Conservation (phyloP, 345 rosid species). For the Eucalyptus marginata region DNA sequence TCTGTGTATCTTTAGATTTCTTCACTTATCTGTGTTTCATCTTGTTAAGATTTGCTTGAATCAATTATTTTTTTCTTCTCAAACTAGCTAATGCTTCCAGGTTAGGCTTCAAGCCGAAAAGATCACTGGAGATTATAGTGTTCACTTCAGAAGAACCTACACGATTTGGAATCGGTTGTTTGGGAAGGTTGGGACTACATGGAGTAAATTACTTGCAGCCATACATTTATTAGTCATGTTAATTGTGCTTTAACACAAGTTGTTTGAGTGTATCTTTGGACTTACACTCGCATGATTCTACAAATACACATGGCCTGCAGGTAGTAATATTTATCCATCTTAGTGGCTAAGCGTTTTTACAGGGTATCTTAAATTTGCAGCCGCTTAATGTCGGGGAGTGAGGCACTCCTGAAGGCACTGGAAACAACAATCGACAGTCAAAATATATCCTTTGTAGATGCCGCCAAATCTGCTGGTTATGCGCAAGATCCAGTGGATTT, state of each 20-base stretch:
- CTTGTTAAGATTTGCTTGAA: neutral
- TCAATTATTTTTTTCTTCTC: neutral
- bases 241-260: neutral
- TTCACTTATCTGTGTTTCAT: neutral
- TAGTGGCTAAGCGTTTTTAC: neutral
- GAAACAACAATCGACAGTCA: slow-evolving; percentile 58
- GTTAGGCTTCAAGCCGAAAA: slow-evolving; percentile 77
- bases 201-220: neutral
- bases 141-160: slow-evolving; percentile 98
- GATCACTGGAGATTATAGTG: slow-evolving; percentile 72
- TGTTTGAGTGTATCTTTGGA: neutral
- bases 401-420: slow-evolving; percentile 43
- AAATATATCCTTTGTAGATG: slow-evolving; percentile 65
- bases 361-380: slow-evolving; percentile 21
- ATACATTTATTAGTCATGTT: neutral
- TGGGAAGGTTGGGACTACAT: slow-evolving; percentile 65
- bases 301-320: neutral
- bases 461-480: slow-evolving; percentile 83
- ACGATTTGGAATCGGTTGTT: slow-evolving; percentile 86
- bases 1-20: neutral
- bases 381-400: slow-evolving; percentile 73
- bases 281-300: neutral
- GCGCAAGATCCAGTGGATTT: slow-evolving; percentile 43
- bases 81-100: slow-evolving; percentile 19
- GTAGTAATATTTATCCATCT: neutral